Base-by-base conservation (phyloP, 495 filamentous ascomycete species). In the Aspergillus homomorphus region DNA sequence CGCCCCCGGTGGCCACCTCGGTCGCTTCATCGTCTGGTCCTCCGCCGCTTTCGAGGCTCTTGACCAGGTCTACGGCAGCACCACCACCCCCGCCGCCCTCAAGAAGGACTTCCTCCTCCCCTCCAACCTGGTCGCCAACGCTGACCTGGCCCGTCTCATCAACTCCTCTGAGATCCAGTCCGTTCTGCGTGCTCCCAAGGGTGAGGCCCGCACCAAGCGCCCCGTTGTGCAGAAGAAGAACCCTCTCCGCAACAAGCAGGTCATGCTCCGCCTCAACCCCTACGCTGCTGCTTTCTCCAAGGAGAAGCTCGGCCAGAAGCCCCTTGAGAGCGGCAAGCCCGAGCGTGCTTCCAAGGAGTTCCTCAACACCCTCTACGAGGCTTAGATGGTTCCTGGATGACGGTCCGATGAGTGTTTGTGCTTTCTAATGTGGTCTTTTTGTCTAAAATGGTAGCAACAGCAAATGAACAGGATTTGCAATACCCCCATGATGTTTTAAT, bases 71-170 rank as follows among this genome's bases (percentile, higher is more conserved):
- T 98, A 98, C 82, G 94, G 95, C 69, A 87, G 87, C 71, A 92
- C 90, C 64, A 91, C 88, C 70, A 80, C 80, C 66, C 84, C 91
- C 59, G 90, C 89, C 53, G 86, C 86, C 56, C 86, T 95, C 65
- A 98, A 98, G 90, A 93, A 91, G 82, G 93, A 97, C 85, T 98
- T 92, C 88, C 85, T 94, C 65, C 86, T 98, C 62, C 94, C 94
- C 54, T 88, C 87, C 63, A 89, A 89, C 79, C 64, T 93, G 61
- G 88, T 98, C 66, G 78, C 86, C 67, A 92, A 98, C 80, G 85
- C 95, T 67, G 94, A 98, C 67, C 84, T 98, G 69, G 82, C 84
- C 80, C 93, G 93, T 75, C 84, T 98, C 63, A 98, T 98, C 86
- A 98, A 98, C 89, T 92, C 88, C 67, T 91, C 90, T 67, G 94